These are phyloP conservation scores for Penicillium riverlandense DNA, from an alignment of 495 filamentous ascomycete genomes.

Conservation along the genomic window DNA sequence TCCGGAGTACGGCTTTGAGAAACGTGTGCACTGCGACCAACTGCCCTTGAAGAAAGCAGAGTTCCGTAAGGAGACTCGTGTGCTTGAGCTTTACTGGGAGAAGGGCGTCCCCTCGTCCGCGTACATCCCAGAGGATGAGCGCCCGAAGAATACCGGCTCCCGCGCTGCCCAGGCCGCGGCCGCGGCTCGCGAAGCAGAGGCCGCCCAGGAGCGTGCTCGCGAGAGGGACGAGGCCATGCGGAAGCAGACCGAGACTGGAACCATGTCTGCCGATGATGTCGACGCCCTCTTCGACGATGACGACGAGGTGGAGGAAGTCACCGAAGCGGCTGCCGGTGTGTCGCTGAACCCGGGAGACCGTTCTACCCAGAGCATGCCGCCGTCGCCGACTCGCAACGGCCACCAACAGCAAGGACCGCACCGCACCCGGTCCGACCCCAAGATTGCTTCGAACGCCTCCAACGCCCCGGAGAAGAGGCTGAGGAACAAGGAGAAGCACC, in stretches of 20 bases:
- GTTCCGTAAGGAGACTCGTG: slow-evolving; percentile 87
- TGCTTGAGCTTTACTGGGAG: slow-evolving; percentile 98
- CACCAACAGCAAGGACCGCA: slow-evolving; percentile 66
- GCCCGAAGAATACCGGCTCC: slow-evolving; percentile 62
- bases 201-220: slow-evolving; percentile 66
- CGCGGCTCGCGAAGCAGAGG: slow-evolving; percentile 71
- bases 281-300: slow-evolving; percentile 90
- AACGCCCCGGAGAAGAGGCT: slow-evolving; percentile 68
- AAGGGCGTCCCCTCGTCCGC: slow-evolving; percentile 95
- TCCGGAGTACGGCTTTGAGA: slow-evolving; percentile 97
- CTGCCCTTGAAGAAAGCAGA: slow-evolving; percentile 97
- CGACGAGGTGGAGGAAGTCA: slow-evolving; percentile 81
- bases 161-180: slow-evolving; percentile 64
- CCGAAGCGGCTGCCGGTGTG: slow-evolving; percentile 77
- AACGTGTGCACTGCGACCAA: slow-evolving; percentile 98
- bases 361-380: slow-evolving; percentile 92
- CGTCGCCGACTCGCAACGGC: slow-evolving; percentile 77
- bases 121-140: slow-evolving; percentile 94
- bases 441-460: slow-evolving; percentile 66
- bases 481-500: slow-evolving; percentile 93
- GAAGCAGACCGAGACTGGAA: slow-evolving; percentile 87
- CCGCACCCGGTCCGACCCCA: slow-evolving; percentile 85
- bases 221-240: slow-evolving; percentile 82
- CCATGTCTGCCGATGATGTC: slow-evolving; percentile 80
- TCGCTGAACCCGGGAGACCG: slow-evolving; percentile 70